phyloP scores from a whole-genome alignment of 257 asterid genomes.

The Solanum commersonii region DNA sequence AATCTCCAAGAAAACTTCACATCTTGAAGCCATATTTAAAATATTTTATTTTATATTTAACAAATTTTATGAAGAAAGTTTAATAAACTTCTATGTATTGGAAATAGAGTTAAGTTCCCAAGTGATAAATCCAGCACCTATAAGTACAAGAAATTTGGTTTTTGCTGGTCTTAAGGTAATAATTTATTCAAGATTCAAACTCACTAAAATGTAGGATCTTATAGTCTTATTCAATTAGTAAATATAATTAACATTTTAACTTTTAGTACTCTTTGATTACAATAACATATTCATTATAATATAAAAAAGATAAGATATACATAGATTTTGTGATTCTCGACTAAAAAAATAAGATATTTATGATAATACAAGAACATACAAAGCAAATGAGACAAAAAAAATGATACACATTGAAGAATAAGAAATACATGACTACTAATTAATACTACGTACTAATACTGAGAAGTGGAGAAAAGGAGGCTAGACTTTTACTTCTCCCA shows the following conservation, averaged over 20 bases:
- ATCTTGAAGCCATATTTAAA: constrained; percentile 33
- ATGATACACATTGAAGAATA: not conserved
- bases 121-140: not conserved
- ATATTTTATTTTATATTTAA: not conserved
- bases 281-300: not conserved
- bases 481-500: not conserved
- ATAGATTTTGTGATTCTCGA: too few relatives aligned
- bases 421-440: not conserved
- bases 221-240: not conserved
- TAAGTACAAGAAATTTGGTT: not conserved
- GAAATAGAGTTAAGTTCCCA: not conserved
- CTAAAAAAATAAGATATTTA: too few relatives aligned
- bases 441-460: not conserved
- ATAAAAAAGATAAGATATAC: too few relatives aligned
- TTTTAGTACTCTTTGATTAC: not conserved
- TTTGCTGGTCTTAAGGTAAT: not conserved
- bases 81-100: not conserved
- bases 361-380: not conserved
- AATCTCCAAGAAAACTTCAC: constrained; percentile 29
- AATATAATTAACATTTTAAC: not conserved
- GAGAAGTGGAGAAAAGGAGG: not conserved
- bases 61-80: not conserved
- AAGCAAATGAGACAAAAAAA: too few relatives aligned
- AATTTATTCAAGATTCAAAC: not conserved
- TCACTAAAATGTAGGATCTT: not conserved